These are phyloP conservation scores for Vitis amurensis DNA, from an alignment of 164 flowering plant genomes.

Conservation along the genomic window DNA sequence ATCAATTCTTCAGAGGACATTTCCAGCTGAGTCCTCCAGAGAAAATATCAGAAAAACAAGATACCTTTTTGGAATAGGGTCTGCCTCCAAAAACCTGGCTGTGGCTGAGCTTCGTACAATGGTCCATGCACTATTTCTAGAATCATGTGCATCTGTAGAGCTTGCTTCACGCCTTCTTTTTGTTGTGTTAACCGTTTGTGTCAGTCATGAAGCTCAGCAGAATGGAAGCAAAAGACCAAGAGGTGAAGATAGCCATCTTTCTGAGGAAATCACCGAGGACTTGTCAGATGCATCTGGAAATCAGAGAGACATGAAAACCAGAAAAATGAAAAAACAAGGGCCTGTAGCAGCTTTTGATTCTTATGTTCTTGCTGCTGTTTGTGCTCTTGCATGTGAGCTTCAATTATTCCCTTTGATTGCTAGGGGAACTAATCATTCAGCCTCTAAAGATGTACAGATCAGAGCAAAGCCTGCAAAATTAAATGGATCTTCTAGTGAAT, in stretches of 20 bases:
- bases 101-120: constrained; percentile 97
- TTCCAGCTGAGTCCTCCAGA: constrained; percentile 63
- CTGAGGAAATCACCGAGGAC: constrained; percentile 44
- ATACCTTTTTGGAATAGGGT: constrained; percentile 46
- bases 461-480: constrained; percentile 43
- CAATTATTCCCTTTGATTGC: constrained; percentile 81
- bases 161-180: constrained; percentile 90
- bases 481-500: constrained; percentile 53
- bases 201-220: constrained; percentile 89
- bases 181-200: constrained; percentile 89
- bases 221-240: constrained; percentile 65
- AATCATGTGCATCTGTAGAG: constrained; percentile 83
- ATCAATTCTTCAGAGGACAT: constrained; percentile 84
- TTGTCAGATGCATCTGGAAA: constrained; percentile 33
- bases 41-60: constrained; percentile 58
- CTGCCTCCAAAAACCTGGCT: constrained; percentile 84
- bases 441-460: constrained; percentile 23
- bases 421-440: constrained; percentile 36
- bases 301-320: constrained; percentile 25
- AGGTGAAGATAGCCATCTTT: constrained; percentile 32
- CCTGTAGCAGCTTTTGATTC: constrained; percentile 98
- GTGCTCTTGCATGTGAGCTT: constrained; percentile 93
- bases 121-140: constrained; percentile 91
- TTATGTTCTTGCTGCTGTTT: constrained; percentile 91
- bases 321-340: constrained; percentile 63